These are phyloP conservation scores for Xylaria castorea DNA, from an alignment of 495 filamentous ascomycete genomes.

Conservation along the genomic window DNA sequence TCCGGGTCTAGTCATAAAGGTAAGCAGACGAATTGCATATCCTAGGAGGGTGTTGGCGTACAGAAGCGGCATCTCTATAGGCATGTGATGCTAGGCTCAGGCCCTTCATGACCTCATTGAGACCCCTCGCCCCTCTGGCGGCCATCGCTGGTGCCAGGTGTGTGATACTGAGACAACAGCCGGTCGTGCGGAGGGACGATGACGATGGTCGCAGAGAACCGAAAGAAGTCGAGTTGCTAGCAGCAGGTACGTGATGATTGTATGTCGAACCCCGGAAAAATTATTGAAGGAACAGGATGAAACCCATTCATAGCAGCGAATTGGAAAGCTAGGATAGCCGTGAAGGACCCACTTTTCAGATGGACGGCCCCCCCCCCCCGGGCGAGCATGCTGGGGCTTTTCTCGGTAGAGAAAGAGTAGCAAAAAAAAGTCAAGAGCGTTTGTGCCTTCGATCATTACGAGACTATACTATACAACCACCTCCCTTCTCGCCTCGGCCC, in stretches of 20 bases:
- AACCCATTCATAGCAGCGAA: not conserved
- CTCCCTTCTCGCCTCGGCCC: not conserved
- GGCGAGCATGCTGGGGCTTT: not conserved
- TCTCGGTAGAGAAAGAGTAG: not conserved
- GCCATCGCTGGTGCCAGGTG: conserved; percentile 44
- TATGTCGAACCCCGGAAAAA: conserved; percentile 36
- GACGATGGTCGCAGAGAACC: not conserved
- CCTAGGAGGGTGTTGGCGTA: conserved; percentile 22
- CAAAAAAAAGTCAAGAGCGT: conserved; percentile 11
- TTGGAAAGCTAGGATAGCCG: not conserved
- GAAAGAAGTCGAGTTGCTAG: not conserved
- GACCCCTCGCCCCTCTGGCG: conserved; percentile 51
- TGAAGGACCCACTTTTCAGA: not conserved
- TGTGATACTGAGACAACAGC: not conserved
- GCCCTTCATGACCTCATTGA: conserved; percentile 54
- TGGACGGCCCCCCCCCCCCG: not conserved
- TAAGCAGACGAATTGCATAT: not conserved
- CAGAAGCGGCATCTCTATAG: conserved; percentile 44
- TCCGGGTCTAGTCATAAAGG: conserved; percentile 26
- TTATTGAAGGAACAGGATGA: conserved; percentile 29
- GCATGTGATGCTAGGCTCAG: conserved; percentile 51
- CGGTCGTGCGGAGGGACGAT: not conserved
- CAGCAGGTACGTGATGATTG: not conserved
- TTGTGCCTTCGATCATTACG: not conserved
- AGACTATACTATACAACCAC: not conserved